A percentile compares a stretch with the other conserved stretches of the same genome.
These are phyloP conservation scores for Vitis hybrid DNA, from an alignment of 177 flowering plant genomes.

Conservation along the genomic window DNA sequence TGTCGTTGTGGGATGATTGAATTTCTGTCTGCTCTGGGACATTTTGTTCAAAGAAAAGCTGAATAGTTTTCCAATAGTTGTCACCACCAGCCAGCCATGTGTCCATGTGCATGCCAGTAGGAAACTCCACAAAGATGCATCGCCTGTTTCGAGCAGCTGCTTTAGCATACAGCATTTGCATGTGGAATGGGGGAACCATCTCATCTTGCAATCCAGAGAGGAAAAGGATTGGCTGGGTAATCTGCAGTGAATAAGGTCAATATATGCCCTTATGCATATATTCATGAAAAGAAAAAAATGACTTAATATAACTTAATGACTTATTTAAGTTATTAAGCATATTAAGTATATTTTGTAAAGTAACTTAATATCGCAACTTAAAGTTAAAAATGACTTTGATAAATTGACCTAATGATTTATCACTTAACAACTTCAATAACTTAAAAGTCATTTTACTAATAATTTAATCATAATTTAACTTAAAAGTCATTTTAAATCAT, in stretches of 20 bases:
- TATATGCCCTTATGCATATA: neutral
- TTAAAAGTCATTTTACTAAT: too few relatives aligned
- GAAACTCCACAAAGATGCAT: conserved; percentile 78
- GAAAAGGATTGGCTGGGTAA: conserved; percentile 86
- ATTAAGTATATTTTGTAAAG: too few relatives aligned
- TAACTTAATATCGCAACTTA: too few relatives aligned
- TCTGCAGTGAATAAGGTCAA: conserved; percentile 42
- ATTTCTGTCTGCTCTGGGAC: conserved; percentile 44
- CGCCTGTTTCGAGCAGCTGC: conserved; percentile 68
- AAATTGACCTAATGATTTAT: too few relatives aligned
- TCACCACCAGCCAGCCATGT: conserved; percentile 98
- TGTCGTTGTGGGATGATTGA: conserved; percentile 24
- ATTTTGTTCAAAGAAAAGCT: conserved; percentile 59
- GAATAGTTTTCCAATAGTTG: conserved; percentile 81
- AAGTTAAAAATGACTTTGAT: neutral
- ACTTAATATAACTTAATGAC: neutral
- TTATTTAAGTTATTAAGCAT: too few relatives aligned
- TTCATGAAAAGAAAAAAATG: neutral
- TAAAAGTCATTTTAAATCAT: too few relatives aligned
- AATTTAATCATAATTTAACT: too few relatives aligned
- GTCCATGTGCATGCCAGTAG: conserved; percentile 98
- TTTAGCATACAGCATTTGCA: conserved; percentile 87
- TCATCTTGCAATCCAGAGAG: conserved; percentile 96
- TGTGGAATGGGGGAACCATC: conserved; percentile 96
- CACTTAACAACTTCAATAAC: too few relatives aligned